phyloP scores from a whole-genome alignment of 345 rosid species.

The Eucalyptus polyanthemos region DNA sequence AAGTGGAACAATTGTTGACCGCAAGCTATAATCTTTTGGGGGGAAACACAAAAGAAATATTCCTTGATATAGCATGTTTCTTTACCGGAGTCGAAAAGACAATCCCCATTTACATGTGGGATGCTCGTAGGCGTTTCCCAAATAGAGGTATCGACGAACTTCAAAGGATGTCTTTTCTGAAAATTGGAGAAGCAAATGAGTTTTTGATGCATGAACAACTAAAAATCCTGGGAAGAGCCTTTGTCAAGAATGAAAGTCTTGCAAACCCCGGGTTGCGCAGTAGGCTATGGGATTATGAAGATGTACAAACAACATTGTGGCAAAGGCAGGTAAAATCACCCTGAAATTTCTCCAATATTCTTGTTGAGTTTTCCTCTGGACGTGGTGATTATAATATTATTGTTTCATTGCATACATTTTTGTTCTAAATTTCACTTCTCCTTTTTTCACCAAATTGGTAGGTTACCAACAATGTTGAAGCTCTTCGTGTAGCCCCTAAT shows the following conservation, averaged over 20 bases:
- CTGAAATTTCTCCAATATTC: background rate
- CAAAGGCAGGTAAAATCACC: background rate
- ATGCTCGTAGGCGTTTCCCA: rapidly evolving
- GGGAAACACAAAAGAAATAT: no score
- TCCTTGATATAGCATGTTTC: no score
- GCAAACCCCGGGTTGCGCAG: rapidly evolving
- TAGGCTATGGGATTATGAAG: no score
- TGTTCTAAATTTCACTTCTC: background rate
- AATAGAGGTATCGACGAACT: rapidly evolving
- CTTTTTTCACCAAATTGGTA: no score
- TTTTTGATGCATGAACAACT: no score
- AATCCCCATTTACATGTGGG: no score
- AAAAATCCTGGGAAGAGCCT: rapidly evolving
- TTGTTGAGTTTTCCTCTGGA: background rate
- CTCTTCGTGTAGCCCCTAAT: no score
- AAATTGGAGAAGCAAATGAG: background rate
- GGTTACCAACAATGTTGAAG: no score
- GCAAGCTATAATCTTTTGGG: no score
- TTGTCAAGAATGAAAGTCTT: no score
- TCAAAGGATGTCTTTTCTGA: background rate
- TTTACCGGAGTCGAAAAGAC: no score
- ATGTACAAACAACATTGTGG: background rate
- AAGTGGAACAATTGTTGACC: rapidly evolving
- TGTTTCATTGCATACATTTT: background rate
- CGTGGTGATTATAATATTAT: rapidly evolving